Percentiles rank a stretch among this genome's conserved stretches.
Conservation (phyloP, 192 early-diverging fungal species). For the Coemansia sp. region DNA sequence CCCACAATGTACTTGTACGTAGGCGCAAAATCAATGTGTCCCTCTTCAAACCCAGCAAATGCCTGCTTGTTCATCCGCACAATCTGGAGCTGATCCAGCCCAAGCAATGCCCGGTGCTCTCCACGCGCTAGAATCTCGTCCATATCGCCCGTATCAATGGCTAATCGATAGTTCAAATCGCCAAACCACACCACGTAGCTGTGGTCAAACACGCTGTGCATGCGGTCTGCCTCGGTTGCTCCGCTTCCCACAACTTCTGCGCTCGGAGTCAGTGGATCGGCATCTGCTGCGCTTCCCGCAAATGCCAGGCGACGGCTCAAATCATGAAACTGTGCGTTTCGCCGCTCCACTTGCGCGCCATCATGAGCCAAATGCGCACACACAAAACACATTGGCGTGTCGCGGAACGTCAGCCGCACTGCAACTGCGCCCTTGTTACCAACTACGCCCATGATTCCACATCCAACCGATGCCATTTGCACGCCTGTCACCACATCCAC, state of each 20-base stretch:
- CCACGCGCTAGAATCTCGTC: constrained; percentile 57
- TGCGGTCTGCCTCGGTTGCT: constrained; percentile 6
- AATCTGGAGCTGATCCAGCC: constrained; percentile 79
- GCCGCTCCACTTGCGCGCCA: constrained; percentile 66
- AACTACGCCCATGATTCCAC: constrained; percentile 81
- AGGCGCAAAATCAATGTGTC: constrained; percentile 72
- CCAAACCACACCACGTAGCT: constrained; percentile 87
- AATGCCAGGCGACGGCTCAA: constrained; percentile 74
- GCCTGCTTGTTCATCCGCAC: constrained; percentile 65
- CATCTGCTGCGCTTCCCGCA: constrained; percentile 21
- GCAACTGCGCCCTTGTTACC: constrained; percentile 96
- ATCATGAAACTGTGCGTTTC: constrained; percentile 90
- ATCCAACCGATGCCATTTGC: constrained; percentile 67
- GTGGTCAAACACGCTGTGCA: constrained; percentile 63
- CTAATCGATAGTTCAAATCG: constrained; percentile 93
- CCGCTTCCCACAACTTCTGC: neutral
- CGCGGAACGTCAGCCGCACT: constrained; percentile 71
- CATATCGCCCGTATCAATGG: constrained; percentile 62
- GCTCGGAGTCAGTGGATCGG: constrained; percentile 32
- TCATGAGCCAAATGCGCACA: constrained; percentile 91
- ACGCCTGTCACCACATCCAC: constrained; percentile 61
- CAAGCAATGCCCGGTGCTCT: constrained; percentile 65
- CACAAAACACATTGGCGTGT: constrained; percentile 86
- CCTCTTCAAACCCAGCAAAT: constrained; percentile 87
- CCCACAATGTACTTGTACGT: constrained; percentile 94